Percentiles rank a stretch among this genome's conserved stretches.
These are phyloP conservation scores for Carpinus fangiana DNA, from an alignment of 306 rosid genomes.

Conservation along the genomic window DNA sequence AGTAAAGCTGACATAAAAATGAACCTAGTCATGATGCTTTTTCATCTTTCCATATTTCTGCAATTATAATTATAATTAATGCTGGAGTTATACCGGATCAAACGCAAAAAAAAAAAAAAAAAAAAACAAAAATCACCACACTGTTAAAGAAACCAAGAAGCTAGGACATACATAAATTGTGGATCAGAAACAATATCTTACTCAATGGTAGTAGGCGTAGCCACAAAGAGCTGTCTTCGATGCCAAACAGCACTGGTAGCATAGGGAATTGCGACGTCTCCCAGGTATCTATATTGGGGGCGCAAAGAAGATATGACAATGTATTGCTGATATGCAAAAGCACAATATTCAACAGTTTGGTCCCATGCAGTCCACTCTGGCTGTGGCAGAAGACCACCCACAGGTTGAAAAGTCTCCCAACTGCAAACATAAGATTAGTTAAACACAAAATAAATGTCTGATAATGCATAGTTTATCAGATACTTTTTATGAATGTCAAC, in stretches of 20 bases:
- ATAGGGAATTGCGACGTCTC: constrained; percentile 91
- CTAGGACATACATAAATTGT: neutral
- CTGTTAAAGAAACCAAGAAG: neutral
- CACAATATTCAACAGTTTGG: constrained; percentile 94
- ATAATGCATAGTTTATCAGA: too few species aligned
- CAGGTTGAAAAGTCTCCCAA: constrained; percentile 98
- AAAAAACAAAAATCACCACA: neutral
- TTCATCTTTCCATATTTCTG: constrained; percentile 8
- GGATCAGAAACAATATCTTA: constrained; percentile 43
- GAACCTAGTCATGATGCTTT: neutral
- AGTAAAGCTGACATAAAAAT: neutral
- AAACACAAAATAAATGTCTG: constrained; percentile 13
- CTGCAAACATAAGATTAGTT: constrained; percentile 50
- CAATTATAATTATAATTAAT: neutral
- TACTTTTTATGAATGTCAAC: too few species aligned
- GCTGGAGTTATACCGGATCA: neutral
- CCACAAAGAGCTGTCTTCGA: constrained; percentile 90
- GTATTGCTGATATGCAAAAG: constrained; percentile 90
- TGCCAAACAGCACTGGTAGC: constrained; percentile 98
- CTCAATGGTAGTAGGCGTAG: constrained; percentile 97
- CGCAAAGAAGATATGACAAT: constrained; percentile 94
- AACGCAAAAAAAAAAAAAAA: neutral
- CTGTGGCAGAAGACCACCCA: constrained; percentile 95
- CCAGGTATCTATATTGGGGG: constrained; percentile 94
- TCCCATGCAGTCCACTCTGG: constrained; percentile 99